Base-by-base conservation (phyloP, 495 filamentous ascomycete species). In the Penicillium ucsense region DNA sequence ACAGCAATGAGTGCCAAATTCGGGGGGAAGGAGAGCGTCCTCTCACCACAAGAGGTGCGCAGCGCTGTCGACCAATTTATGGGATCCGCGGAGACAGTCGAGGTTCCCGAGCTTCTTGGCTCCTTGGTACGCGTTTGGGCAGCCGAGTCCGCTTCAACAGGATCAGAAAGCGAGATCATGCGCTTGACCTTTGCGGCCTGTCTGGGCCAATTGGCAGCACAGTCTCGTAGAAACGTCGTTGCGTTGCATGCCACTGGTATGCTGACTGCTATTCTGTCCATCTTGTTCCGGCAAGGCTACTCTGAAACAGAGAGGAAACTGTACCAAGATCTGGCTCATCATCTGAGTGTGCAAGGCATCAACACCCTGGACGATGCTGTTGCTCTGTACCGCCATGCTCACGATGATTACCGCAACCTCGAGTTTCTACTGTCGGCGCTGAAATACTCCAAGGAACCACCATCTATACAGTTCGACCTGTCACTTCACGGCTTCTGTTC, bases 401-500 rank as follows among this genome's bases (percentile, higher is more conserved):
- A 71, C 45, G 72, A 74, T 8, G 85, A 81, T 37, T 59, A 80
- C 8, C 60, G 73, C 31, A 77, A 83, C 9, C 79, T 84, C 32
- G 74, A 81, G 35, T 89, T 95, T 52, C 82, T 94, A 34, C 70
- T 91, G 11, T 70, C 78, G 49, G 81, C 82, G 45, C 77, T 94
- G 46, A 79, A 83, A 55, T 70, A 72, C 41, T 88, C 89, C 41
- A 79, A 81, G 47, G 75, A 77, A 12, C 88, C 92, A 31, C 77
- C 90, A 3, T 88, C 85, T 55, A 83, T 98, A 57, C 88, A 96
- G 56, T 97, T 98, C 65, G 92, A 98, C 68, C 72, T 97, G 42
- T 92, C 88, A 4, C 67, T 85, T 27, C 74, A 92, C 67, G 92
- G 92, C 5, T 94, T 83, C 64, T 82, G 85, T 8, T 95, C 92